These are phyloP conservation scores for Colletotrichum magnum DNA, from an alignment of 2,329 filamentous ascomycete species.

Conservation along the genomic window DNA sequence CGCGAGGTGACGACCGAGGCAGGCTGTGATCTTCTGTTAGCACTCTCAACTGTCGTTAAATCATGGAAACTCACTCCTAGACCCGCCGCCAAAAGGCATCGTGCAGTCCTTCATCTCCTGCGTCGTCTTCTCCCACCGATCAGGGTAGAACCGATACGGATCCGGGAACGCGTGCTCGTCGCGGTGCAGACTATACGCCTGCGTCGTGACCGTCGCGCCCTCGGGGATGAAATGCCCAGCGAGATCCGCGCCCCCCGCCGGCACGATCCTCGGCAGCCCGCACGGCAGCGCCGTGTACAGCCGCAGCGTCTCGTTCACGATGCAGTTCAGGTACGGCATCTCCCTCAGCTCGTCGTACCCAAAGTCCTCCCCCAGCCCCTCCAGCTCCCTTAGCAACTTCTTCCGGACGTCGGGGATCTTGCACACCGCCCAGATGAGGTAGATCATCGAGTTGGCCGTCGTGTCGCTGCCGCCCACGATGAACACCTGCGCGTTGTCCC, in stretches of 20 bases:
- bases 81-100: conserved; percentile 67
- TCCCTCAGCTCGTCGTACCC: conserved; percentile 51
- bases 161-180: conserved; percentile 57
- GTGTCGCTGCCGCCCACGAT: conserved; percentile 68
- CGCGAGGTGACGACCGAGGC: conserved; percentile 71
- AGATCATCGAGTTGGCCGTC: conserved; percentile 65
- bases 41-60: too few relatives aligned
- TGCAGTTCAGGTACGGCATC: conserved; percentile 57
- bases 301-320: conserved; percentile 62
- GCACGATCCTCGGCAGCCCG: conserved; percentile 56
- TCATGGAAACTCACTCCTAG: conserved; percentile 8
- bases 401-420: conserved; percentile 48
- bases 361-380: conserved; percentile 43
- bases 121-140: conserved; percentile 23
- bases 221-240: conserved; percentile 56
- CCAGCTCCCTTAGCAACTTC: conserved; percentile 53
- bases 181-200: conserved; percentile 63
- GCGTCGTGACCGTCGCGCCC: conserved; percentile 56
- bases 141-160: conserved; percentile 48
- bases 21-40: conserved; percentile 46
- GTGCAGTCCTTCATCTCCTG: conserved; percentile 63
- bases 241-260: conserved; percentile 55
- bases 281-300: conserved; percentile 58
- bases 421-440: conserved; percentile 59
- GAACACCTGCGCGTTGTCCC: conserved; percentile 47